Evolutionary conservation across 495 filamentous ascomycete genomes (phyloP).

Genomic region (Saxophila tyrrhenica): DNA sequence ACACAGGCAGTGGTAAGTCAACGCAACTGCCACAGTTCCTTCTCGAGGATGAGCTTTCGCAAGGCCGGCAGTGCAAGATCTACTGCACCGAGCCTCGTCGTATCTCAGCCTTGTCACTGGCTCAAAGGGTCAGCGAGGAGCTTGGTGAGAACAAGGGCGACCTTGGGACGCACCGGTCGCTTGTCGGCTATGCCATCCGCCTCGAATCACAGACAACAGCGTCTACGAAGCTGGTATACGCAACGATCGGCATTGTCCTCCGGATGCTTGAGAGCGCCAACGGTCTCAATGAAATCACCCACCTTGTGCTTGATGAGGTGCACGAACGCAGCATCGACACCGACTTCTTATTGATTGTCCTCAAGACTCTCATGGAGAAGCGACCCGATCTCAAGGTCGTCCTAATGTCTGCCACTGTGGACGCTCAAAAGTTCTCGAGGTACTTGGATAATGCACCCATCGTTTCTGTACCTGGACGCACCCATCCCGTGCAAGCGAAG

Average conservation of each 20-base stretch:
- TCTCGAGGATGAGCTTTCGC: conserved; percentile 71
- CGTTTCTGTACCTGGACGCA: conserved; percentile 79
- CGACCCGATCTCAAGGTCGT: conserved; percentile 71
- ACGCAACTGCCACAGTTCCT: conserved; percentile 91
- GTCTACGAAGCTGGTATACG: conserved; percentile 76
- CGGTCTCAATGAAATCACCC: conserved; percentile 76
- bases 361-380: conserved; percentile 63
- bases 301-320: conserved; percentile 88
- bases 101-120: conserved; percentile 91
- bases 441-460: conserved; percentile 79
- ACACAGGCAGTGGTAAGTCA: conserved; percentile 95
- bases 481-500: conserved; percentile 77
- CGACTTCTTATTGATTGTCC: conserved; percentile 83
- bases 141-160: conserved; percentile 75
- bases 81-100: conserved; percentile 93
- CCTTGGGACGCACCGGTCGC: conserved; percentile 66
- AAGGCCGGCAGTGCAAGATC: conserved; percentile 74
- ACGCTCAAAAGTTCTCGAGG: conserved; percentile 78
- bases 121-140: conserved; percentile 84
- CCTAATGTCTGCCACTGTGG: conserved; percentile 92
- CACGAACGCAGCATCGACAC: conserved; percentile 90
- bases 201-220: conserved; percentile 74
- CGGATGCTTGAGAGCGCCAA: conserved; percentile 87
- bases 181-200: conserved; percentile 89
- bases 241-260: conserved; percentile 81